A percentile compares a stretch with the other conserved stretches of the same genome.
Evolutionary conservation across 495 filamentous ascomycete genomes (phyloP).

Genomic region (Schizothecium vesticola): DNA sequence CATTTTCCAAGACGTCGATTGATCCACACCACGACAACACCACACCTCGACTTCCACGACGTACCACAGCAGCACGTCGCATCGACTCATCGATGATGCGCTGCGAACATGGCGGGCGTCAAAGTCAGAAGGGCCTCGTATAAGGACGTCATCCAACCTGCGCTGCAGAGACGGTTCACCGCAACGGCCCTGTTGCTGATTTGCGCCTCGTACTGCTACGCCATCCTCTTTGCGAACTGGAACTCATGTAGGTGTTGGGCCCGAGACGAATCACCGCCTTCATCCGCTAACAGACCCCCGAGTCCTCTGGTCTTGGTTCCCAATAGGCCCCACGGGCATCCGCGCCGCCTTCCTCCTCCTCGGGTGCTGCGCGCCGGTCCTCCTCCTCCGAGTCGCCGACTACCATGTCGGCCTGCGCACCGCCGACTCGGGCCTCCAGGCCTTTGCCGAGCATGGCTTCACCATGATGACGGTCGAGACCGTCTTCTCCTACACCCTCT

Average conservation of each 20-base stretch:
- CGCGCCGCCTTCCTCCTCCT: conserved; percentile 74
- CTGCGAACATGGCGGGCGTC: conserved; percentile 38
- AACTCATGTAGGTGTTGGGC: conserved; percentile 52
- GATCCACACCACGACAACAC: conserved; percentile 7
- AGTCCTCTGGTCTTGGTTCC: conserved; percentile 87
- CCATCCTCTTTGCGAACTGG: conserved; percentile 65
- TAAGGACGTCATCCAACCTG: conserved; percentile 84
- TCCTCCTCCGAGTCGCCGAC: conserved; percentile 78
- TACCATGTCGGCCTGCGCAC: conserved; percentile 73
- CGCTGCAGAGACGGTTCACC: conserved; percentile 80
- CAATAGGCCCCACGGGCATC: conserved; percentile 66
- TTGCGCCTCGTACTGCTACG: conserved; percentile 66
- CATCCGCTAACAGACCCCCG: conserved; percentile 7
- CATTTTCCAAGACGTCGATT: neutral
- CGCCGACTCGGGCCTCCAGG: conserved; percentile 59
- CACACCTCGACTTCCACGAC: neutral
- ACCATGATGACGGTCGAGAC: conserved; percentile 60
- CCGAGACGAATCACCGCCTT: neutral
- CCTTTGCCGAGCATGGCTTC: conserved; percentile 51
- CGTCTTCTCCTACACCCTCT: conserved; percentile 64
- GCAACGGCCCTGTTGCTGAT: conserved; percentile 62
- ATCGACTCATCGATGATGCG: conserved; percentile 28
- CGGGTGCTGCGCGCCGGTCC: conserved; percentile 53
- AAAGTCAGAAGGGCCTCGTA: conserved; percentile 51
- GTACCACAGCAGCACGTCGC: neutral